Evolutionary conservation across 2,329 filamentous ascomycete genomes (phyloP).

Genomic region (Cladosporium cucumerinum): DNA sequence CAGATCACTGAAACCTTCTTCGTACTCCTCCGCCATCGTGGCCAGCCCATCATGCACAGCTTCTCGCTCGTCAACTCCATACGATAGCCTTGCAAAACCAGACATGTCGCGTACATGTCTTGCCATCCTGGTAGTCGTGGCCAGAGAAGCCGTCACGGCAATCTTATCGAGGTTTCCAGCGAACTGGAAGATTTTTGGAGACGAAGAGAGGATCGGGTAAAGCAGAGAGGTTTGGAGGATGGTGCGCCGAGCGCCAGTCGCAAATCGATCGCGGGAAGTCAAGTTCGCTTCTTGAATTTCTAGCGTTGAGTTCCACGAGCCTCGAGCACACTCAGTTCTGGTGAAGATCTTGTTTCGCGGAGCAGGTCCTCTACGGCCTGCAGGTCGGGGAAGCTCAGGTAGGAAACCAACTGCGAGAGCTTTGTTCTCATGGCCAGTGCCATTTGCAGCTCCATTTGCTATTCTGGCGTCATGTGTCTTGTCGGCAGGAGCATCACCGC

Average conservation of each 20-base stretch:
- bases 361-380: constrained; percentile 20
- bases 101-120: constrained; percentile 61
- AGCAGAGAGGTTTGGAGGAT: constrained; percentile 50
- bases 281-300: constrained; percentile 32
- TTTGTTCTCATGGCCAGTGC: constrained; percentile 17
- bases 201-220: constrained; percentile 80
- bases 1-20: constrained; percentile 78
- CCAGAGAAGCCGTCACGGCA: constrained; percentile 55
- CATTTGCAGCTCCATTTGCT: constrained; percentile 31
- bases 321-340: constrained; percentile 38
- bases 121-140: constrained; percentile 72
- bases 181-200: constrained; percentile 68
- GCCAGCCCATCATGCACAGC: constrained; percentile 75
- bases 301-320: constrained; percentile 36
- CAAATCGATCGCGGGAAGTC: constrained; percentile 29
- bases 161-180: constrained; percentile 39
- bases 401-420: constrained; percentile 27
- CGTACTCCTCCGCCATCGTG: constrained; percentile 81
- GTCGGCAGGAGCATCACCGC: constrained; percentile 27
- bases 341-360: constrained; percentile 39
- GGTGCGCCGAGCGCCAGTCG: constrained; percentile 29
- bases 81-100: constrained; percentile 53
- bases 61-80: constrained; percentile 78
- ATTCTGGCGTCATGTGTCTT: constrained; percentile 33
- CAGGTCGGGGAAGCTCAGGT: constrained; percentile 19